Conservation (phyloP, 2,329 filamentous ascomycete genomes). For the Phyllosticta paracitricarpa region DNA sequence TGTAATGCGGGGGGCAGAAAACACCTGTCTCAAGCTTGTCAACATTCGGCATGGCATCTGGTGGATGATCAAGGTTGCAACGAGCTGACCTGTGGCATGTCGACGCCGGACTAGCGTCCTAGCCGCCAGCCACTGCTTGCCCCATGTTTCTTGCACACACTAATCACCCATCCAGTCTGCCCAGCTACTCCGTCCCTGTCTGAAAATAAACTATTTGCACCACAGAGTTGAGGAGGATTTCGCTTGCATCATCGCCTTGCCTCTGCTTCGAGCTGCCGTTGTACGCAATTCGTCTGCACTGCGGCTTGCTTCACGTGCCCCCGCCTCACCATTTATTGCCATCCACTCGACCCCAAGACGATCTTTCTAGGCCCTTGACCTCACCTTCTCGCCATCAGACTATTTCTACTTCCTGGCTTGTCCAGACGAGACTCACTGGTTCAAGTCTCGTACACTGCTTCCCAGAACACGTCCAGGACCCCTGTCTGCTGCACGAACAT, state of each 20-base stretch:
- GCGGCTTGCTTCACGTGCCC: background rate
- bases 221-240: background rate
- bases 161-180: background rate
- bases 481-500: background rate
- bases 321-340: background rate
- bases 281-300: background rate
- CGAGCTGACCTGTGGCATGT: background rate
- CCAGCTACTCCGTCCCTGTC: background rate
- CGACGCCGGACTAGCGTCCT: background rate
- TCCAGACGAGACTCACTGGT: background rate
- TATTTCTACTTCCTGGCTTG: background rate
- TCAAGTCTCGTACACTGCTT: background rate
- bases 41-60: background rate
- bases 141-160: background rate
- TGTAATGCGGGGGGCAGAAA: background rate
- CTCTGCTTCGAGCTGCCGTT: background rate
- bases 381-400: background rate
- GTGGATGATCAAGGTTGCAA: background rate
- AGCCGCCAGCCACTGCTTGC: background rate
- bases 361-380: background rate
- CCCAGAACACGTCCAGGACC: background rate
- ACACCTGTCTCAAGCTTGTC: background rate
- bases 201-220: background rate
- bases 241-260: background rate
- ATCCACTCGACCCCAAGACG: background rate